Percentiles rank a stretch among this genome's conserved stretches.
phyloP scores from a whole-genome alignment of 805 yeast species.

The Wilhelminamyces savonicus region DNA sequence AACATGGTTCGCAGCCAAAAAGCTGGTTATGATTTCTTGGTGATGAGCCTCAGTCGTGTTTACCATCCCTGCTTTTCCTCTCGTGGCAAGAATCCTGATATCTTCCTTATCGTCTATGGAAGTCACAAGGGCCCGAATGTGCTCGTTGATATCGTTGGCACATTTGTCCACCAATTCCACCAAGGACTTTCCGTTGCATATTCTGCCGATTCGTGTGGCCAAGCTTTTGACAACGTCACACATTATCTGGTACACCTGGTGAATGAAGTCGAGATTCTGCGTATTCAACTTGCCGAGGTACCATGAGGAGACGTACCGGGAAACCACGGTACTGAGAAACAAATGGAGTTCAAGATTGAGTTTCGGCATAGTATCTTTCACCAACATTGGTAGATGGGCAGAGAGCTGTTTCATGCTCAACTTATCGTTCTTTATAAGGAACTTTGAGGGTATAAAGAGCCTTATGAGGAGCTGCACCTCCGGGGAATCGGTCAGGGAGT shows the following conservation, averaged over 20 bases:
- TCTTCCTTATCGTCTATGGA: no score
- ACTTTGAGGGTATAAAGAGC: conserved; percentile 28
- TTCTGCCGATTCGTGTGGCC: conserved; percentile 5
- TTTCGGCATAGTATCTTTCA: conserved; percentile 12
- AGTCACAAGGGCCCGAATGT: no score
- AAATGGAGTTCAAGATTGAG: conserved; percentile 32
- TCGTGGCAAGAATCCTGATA: no score
- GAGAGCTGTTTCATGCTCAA: conserved; percentile 19
- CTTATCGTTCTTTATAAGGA: conserved; percentile 23
- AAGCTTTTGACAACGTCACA: conserved; percentile 8
- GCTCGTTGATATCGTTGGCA: no score
- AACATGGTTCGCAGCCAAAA: no score
- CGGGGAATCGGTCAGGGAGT: conserved; percentile 16
- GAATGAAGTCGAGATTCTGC: conserved; percentile 9
- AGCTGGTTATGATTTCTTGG: no score
- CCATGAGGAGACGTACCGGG: conserved; percentile 11
- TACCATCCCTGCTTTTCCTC: no score
- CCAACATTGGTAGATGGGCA: conserved; percentile 21
- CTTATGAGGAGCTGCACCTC: conserved; percentile 27
- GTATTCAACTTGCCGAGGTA: conserved; percentile 10
- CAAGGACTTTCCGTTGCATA: conserved; percentile 4
- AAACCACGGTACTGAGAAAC: conserved; percentile 23
- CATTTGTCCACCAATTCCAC: conserved; percentile 5
- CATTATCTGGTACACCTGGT: conserved; percentile 5
- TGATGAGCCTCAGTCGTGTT: no score